Conservation (phyloP, 2,329 filamentous ascomycete species). For the Pseudogymnoascus pannorum region DNA sequence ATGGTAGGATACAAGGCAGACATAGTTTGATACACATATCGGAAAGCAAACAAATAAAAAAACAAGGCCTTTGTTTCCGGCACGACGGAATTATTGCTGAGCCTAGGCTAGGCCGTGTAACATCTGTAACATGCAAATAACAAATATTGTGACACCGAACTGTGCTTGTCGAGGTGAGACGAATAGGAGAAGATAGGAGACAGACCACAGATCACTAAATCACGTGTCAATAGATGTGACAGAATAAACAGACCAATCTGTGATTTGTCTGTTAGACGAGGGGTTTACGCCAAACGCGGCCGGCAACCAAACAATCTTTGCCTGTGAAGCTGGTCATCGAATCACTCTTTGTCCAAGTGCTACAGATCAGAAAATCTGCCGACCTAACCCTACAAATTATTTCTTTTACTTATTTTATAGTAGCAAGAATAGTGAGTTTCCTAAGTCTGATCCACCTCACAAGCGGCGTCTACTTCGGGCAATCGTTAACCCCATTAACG, state of each 20-base stretch:
- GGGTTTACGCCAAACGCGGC: slow-evolving; percentile 8
- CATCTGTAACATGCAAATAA: not conserved
- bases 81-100: not conserved
- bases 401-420: slow-evolving; percentile 5
- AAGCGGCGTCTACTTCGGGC: slow-evolving; percentile 9
- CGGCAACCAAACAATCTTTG: slow-evolving; percentile 6
- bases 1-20: not conserved
- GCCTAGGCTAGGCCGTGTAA: not conserved
- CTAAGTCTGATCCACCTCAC: not conserved
- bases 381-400: not conserved
- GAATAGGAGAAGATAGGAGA: not conserved
- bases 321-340: slow-evolving; percentile 7
- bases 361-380: slow-evolving; percentile 5
- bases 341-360: slow-evolving; percentile 6
- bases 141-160: not conserved
- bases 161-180: not conserved
- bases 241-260: not conserved
- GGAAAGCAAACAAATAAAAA: slow-evolving; percentile 2
- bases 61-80: slow-evolving; percentile 4
- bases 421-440: not conserved
- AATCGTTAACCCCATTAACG: slow-evolving; percentile 8
- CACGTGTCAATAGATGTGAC: not conserved
- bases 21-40: not conserved
- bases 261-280: slow-evolving; percentile 8
- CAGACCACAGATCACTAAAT: too few relatives aligned